phyloP scores from a whole-genome alignment of 257 asterid species.

The Solanum boliviense region DNA sequence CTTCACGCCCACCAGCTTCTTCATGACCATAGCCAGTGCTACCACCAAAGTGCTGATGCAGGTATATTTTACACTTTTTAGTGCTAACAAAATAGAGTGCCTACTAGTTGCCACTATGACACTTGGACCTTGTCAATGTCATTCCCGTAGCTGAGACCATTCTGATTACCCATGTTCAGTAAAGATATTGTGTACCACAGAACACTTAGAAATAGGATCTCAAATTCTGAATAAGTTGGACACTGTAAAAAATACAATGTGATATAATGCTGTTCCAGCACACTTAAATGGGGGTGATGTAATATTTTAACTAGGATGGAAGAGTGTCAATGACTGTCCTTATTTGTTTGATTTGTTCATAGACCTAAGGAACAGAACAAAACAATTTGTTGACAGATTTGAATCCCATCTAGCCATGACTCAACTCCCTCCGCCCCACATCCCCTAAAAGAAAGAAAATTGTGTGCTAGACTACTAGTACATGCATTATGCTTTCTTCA shows the following conservation, averaged over 20 bases:
- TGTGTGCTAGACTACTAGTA: not conserved
- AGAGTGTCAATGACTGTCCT: not conserved
- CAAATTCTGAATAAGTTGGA: not conserved
- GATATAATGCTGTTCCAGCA: not conserved
- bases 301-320: not conserved
- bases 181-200: not conserved
- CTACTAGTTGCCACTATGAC: not conserved
- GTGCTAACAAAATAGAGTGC: not conserved
- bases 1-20: slow-evolving; percentile 97
- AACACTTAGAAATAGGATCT: not conserved
- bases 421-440: not conserved
- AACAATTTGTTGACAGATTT: not conserved
- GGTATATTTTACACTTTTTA: not conserved
- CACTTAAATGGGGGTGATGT: not conserved
- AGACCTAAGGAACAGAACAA: not conserved
- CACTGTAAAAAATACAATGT: not conserved
- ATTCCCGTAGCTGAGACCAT: not conserved
- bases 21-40: slow-evolving; percentile 97
- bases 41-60: slow-evolving; percentile 78
- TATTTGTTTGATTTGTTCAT: not conserved
- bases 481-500: not conserved
- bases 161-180: not conserved
- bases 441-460: not conserved
- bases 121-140: not conserved
- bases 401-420: not conserved